A percentile compares a stretch with the other conserved stretches of the same genome.
Evolutionary conservation across 306 rosid species (phyloP).

Genomic region (Geum urbanum): DNA sequence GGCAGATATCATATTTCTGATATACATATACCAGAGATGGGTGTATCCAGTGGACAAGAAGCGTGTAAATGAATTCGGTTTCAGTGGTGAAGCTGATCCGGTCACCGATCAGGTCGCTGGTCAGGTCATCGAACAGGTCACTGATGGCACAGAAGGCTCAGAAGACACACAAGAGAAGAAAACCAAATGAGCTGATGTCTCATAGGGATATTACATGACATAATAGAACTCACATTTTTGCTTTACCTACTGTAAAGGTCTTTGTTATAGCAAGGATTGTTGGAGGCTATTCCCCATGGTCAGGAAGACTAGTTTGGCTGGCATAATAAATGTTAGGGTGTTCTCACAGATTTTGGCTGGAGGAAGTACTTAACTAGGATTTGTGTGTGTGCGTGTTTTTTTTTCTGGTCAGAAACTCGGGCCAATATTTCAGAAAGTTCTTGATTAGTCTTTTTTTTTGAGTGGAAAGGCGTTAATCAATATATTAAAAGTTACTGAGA

Average conservation of each 20-base stretch:
- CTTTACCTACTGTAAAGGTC: slow-evolving; percentile 18
- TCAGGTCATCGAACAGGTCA: slow-evolving; percentile 29
- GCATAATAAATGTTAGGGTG: background rate
- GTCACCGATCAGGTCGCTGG: background rate
- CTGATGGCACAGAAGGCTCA: slow-evolving; percentile 29
- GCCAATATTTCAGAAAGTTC: background rate
- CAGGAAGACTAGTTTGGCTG: background rate
- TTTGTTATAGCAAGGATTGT: slow-evolving; percentile 18
- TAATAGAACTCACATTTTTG: slow-evolving; percentile 22
- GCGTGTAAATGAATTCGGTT: slow-evolving; percentile 93
- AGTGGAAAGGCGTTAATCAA: no score
- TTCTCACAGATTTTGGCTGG: slow-evolving; percentile 2
- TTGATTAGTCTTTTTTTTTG: background rate
- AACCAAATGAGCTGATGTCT: slow-evolving; percentile 62
- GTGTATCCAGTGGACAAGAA: slow-evolving; percentile 86
- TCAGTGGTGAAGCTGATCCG: slow-evolving; percentile 55
- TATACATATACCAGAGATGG: slow-evolving; percentile 87
- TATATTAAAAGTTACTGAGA: no score
- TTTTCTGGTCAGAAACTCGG: background rate
- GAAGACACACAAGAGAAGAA: slow-evolving; percentile 78
- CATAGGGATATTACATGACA: slow-evolving; percentile 26
- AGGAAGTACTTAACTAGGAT: slow-evolving; percentile 2
- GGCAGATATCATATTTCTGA: slow-evolving; percentile 91
- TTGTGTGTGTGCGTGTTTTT: background rate
- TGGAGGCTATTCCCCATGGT: background rate